Conservation (phyloP, 2,329 filamentous ascomycete genomes). For the Cladorrhinum sp. region DNA sequence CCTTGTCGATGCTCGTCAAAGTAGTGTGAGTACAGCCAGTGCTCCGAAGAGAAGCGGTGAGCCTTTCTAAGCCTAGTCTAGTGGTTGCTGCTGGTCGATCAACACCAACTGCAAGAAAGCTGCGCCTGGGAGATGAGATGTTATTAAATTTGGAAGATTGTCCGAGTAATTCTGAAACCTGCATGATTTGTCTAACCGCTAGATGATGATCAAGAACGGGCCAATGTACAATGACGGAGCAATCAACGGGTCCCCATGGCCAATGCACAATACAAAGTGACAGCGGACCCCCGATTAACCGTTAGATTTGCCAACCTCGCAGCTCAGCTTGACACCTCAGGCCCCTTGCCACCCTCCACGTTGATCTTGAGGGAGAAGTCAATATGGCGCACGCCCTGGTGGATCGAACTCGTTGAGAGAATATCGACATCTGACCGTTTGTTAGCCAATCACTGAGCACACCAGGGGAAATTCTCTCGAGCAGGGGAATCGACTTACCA, state of each 20-base stretch:
- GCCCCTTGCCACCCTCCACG: slow-evolving; percentile 25
- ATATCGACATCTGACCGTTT: slow-evolving; percentile 76
- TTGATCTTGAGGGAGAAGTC: slow-evolving; percentile 95
- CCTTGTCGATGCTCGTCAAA: too few relatives aligned
- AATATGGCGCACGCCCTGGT: slow-evolving; percentile 89
- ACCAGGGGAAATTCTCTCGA: neutral
- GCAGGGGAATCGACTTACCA: slow-evolving; percentile 45
- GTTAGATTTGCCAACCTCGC: neutral
- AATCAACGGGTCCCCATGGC: too few relatives aligned
- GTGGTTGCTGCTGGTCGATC: too few relatives aligned
- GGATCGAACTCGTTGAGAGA: slow-evolving; percentile 92
- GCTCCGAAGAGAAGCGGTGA: too few relatives aligned
- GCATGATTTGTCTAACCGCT: slow-evolving; percentile 7
- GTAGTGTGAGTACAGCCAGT: too few relatives aligned
- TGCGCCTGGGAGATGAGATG: neutral
- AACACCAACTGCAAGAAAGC: neutral
- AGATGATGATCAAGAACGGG: neutral
- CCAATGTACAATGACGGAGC: neutral
- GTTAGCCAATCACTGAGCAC: slow-evolving; percentile 21
- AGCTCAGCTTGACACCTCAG: slow-evolving; percentile 22
- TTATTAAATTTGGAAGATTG: neutral
- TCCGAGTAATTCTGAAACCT: neutral
- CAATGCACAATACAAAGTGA: neutral
- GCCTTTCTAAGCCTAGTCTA: too few relatives aligned
- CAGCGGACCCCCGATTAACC: neutral